These are phyloP conservation scores for Mycosarcoma maydis DNA, from an alignment of 1,284 basidiomycete genomes.

Conservation along the genomic window DNA sequence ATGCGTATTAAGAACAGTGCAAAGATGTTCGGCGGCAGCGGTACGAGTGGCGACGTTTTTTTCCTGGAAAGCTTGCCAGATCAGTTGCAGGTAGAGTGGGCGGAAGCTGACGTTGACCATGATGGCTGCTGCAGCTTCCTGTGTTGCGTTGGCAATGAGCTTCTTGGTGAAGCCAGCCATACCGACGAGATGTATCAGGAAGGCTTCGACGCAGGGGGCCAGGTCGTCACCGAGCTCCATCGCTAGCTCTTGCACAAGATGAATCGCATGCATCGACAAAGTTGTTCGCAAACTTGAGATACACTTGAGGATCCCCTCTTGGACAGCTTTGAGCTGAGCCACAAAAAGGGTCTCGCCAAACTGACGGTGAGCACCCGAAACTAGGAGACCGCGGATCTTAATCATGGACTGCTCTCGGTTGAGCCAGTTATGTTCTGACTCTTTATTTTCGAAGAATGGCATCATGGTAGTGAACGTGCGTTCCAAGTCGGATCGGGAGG, in stretches of 20 bases:
- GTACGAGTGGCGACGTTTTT: conserved; percentile 84
- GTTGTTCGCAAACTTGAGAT: conserved; percentile 90
- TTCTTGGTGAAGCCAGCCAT: conserved; percentile 97
- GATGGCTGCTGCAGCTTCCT: conserved; percentile 76
- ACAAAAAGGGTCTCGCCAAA: conserved; percentile 78
- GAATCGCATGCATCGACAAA: conserved; percentile 81
- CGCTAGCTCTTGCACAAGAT: conserved; percentile 81
- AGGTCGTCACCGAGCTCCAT: conserved; percentile 70
- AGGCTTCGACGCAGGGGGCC: conserved; percentile 70
- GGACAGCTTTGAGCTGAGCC: conserved; percentile 77
- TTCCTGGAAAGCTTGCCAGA: conserved; percentile 81
- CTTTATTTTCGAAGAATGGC: conserved; percentile 88
- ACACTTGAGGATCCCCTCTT: conserved; percentile 87
- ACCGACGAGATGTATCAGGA: conserved; percentile 80
- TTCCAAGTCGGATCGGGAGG: conserved; percentile 84
- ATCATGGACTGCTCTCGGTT: conserved; percentile 81
- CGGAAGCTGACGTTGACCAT: conserved; percentile 76
- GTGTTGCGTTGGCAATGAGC: conserved; percentile 86
- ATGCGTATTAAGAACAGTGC: conserved; percentile 64
- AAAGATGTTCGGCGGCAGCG: conserved; percentile 70
- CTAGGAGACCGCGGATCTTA: conserved; percentile 89
- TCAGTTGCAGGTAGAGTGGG: conserved; percentile 77
- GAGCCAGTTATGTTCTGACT: conserved; percentile 96
- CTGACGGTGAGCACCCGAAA: conserved; percentile 79
- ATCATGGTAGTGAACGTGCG: conserved; percentile 82